Conservation (phyloP, 1,139 yeast species). For the Sugiyamaella neomexicana region DNA sequence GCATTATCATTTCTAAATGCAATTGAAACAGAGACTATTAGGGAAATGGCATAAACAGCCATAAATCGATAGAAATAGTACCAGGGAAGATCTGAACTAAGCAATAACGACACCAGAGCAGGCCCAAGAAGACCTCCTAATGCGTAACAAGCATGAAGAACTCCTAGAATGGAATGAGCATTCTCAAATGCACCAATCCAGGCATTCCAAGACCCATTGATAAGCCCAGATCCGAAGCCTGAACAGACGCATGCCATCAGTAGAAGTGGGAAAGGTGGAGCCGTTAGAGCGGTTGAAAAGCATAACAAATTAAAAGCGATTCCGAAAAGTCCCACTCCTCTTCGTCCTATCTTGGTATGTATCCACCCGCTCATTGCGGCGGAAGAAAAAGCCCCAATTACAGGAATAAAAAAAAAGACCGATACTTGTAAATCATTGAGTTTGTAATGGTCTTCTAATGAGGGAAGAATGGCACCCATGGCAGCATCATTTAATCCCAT, state of each 20-base stretch:
- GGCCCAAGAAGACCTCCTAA: conserved; percentile 63
- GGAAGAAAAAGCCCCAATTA: conserved; percentile 40
- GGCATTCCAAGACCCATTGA: conserved; percentile 56
- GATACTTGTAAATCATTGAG: conserved; percentile 29
- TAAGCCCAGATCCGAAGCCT: conserved; percentile 58
- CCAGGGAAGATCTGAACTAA: conserved; percentile 51
- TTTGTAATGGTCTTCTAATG: conserved; percentile 41
- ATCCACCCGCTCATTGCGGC: conserved; percentile 39
- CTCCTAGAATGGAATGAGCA: conserved; percentile 52
- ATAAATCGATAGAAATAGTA: conserved; percentile 48
- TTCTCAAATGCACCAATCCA: conserved; percentile 53
- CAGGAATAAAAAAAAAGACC: conserved; percentile 30
- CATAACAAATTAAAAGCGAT: conserved; percentile 41
- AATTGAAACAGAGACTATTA: conserved; percentile 16
- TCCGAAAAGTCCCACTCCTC: conserved; percentile 44
- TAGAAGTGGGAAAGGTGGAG: conserved; percentile 42
- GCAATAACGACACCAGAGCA: conserved; percentile 53
- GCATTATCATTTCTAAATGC: conserved; percentile 27
- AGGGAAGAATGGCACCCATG: conserved; percentile 51
- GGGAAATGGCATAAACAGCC: conserved; percentile 41
- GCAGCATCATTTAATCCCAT: conserved; percentile 49
- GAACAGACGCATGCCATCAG: conserved; percentile 56
- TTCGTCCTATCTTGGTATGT: conserved; percentile 46
- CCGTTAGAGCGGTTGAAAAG: conserved; percentile 45
- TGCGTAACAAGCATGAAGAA: conserved; percentile 60